phyloP scores from a whole-genome alignment of 2,329 filamentous ascomycete genomes.

The Fusarium pseudonygamai region DNA sequence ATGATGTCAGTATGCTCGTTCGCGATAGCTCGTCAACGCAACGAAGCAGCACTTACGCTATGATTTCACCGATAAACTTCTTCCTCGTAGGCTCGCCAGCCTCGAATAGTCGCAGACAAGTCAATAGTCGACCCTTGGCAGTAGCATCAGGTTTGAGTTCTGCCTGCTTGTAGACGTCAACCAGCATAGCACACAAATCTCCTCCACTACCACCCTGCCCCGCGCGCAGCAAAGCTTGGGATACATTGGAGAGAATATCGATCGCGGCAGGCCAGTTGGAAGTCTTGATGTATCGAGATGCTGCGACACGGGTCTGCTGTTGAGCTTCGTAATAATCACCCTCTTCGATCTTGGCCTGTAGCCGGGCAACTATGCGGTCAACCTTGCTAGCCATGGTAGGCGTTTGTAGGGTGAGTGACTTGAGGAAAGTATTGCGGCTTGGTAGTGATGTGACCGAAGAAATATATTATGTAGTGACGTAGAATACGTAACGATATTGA shows the following conservation, averaged over 20 bases:
- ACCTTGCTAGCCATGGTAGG: slow-evolving; percentile 52
- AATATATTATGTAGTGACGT: slow-evolving; percentile 27
- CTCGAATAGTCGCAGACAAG: slow-evolving; percentile 82
- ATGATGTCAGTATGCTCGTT: slow-evolving; percentile 8
- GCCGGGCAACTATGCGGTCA: slow-evolving; percentile 65
- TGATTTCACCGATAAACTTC: slow-evolving; percentile 87
- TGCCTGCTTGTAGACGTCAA: slow-evolving; percentile 91
- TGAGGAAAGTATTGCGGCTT: not conserved
- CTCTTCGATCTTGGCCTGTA: slow-evolving; percentile 88
- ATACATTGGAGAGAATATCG: slow-evolving; percentile 85
- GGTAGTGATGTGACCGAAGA: not conserved
- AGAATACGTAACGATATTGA: slow-evolving; percentile 24
- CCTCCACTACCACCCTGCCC: slow-evolving; percentile 95
- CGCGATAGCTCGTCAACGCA: not conserved
- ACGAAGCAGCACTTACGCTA: slow-evolving; percentile 64
- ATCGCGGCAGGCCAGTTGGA: slow-evolving; percentile 85
- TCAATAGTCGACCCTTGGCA: slow-evolving; percentile 79
- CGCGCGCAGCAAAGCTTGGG: slow-evolving; percentile 85
- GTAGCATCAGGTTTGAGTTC: slow-evolving; percentile 79
- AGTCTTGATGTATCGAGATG: slow-evolving; percentile 90
- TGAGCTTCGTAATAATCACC: slow-evolving; percentile 98
- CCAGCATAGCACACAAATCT: slow-evolving; percentile 85
- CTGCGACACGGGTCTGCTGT: slow-evolving; percentile 96
- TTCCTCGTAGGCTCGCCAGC: slow-evolving; percentile 89
- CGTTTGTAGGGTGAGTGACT: not conserved